phyloP scores from a whole-genome alignment of 1,284 basidiomycete genomes.

The Apiotrichum akiyoshidainum region DNA sequence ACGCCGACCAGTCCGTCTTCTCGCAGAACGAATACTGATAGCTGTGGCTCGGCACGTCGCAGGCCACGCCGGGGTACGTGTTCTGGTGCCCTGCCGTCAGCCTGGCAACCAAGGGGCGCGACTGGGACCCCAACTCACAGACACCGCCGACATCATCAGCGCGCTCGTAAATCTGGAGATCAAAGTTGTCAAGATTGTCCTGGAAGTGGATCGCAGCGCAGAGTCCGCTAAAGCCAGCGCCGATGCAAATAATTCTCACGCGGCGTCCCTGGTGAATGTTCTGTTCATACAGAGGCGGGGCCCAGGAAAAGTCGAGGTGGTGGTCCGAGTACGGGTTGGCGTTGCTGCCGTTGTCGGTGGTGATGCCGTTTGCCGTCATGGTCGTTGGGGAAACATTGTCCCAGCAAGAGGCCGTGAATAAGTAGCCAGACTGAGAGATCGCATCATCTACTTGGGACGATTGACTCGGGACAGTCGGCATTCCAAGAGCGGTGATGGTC shows the following conservation, averaged over 20 bases:
- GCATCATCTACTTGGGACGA: too few species aligned
- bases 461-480: too few species aligned
- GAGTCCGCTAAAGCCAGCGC: slow-evolving; percentile 18
- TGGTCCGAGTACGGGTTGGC: too few species aligned
- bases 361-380: too few species aligned
- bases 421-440: too few species aligned
- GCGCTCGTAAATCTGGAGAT: slow-evolving; percentile 15
- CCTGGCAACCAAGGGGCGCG: too few species aligned
- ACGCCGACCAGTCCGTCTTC: slow-evolving; percentile 26
- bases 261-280: slow-evolving; percentile 6
- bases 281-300: slow-evolving; percentile 11
- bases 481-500: too few species aligned
- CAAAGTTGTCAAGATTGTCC: slow-evolving; percentile 8
- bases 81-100: slow-evolving; percentile 34
- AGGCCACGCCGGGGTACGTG: slow-evolving; percentile 30
- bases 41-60: slow-evolving; percentile 36
- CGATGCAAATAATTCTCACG: slow-evolving; percentile 9
- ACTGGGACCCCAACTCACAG: too few species aligned
- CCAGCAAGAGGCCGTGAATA: too few species aligned
- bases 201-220: slow-evolving; percentile 14
- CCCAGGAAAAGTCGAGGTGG: slow-evolving; percentile 8
- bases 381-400: too few species aligned
- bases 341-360: too few species aligned
- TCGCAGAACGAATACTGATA: slow-evolving; percentile 27
- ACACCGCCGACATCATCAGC: slow-evolving; percentile 18